phyloP scores from a whole-genome alignment of 805 yeast species.

The Teunomyces funiuensis region DNA sequence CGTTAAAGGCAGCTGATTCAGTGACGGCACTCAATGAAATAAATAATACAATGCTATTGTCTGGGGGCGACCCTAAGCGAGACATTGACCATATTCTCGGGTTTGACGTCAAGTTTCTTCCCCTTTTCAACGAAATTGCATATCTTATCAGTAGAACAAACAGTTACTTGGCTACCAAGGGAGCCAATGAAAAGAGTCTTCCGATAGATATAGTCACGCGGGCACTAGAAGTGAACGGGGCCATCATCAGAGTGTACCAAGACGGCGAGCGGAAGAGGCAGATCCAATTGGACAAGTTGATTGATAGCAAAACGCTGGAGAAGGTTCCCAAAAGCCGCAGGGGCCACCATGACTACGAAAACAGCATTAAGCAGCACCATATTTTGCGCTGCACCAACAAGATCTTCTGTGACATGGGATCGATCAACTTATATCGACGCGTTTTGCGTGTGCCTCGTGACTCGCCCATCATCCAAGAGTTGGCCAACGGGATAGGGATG shows the following conservation, averaged over 20 bases:
- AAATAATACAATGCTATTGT: not conserved
- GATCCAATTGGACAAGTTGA: slow-evolving; percentile 20
- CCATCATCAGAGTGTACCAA: slow-evolving; percentile 18
- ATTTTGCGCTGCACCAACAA: slow-evolving; percentile 49
- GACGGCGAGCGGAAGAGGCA: slow-evolving; percentile 30
- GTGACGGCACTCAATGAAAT: slow-evolving; percentile 16
- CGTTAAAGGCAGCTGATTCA: slow-evolving; percentile 19
- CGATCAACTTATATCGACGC: slow-evolving; percentile 57
- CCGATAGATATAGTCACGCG: slow-evolving; percentile 24
- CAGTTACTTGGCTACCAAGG: slow-evolving; percentile 11
- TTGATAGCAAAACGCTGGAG: slow-evolving; percentile 10
- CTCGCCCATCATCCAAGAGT: slow-evolving; percentile 48
- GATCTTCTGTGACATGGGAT: slow-evolving; percentile 52
- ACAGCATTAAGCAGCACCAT: slow-evolving; percentile 29
- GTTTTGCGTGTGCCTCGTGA: slow-evolving; percentile 48
- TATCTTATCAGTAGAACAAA: slow-evolving; percentile 32
- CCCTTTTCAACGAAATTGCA: slow-evolving; percentile 53
- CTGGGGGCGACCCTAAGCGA: slow-evolving; percentile 20
- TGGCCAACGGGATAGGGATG: slow-evolving; percentile 41
- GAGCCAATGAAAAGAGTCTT: slow-evolving; percentile 10
- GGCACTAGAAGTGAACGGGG: slow-evolving; percentile 40
- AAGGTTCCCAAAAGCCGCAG: slow-evolving; percentile 4
- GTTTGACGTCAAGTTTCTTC: slow-evolving; percentile 61
- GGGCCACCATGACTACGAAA: slow-evolving; percentile 12
- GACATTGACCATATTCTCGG: slow-evolving; percentile 66